Evolutionary conservation across 2,329 filamentous ascomycete species (phyloP), one percentile per base, ranked within the genome.

Genomic region (Daldinia sp.): DNA sequence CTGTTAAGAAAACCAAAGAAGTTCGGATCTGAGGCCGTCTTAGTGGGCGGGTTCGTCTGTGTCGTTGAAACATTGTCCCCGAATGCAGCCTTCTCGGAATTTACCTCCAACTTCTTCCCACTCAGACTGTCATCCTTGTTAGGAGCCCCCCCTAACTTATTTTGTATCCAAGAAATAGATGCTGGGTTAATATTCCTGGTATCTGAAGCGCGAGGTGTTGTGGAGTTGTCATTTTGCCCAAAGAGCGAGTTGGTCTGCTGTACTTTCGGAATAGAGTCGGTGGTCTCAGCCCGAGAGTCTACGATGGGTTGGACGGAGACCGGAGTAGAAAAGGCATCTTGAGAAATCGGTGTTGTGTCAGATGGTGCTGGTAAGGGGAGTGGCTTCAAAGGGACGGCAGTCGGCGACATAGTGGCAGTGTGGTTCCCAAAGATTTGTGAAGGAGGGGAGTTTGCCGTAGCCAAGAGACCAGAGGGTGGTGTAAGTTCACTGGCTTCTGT

Each of bases 11-110:
- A 72, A 37, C 46, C 23, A 37, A 73, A 73, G 12, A 69, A n/a
- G 13, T 51, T 50, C 12, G 71, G 26, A 6, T 59, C 39, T 12
- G 64, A 4, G 7, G 10, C 13, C 13, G 23, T 61, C 30, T 18
- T 23, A 23, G 39, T 50, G 6, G 35, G 3, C 5, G 41, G 12
- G 48, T 33, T 28, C 30, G 56, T 20, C 26, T 56, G 51, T 33
- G 28, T 59, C 15, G 50, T 12, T 48, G 55, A 65, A 39, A 60
- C 53, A 26, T 44, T 63, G 3, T 60, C 63, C 12, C 46, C 65
- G 54, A 73, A 74, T 20, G 42, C 70, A 39, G 72, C 73, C 57
- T 72, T 67, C 15, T 64, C 70, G 7, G 53, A 10, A 28, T 33
- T 41, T 37, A 37, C 6, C 10, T 42, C 12, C 0, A 20, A 13